These are phyloP conservation scores for Geotrichum ghanense DNA, from an alignment of 805 yeast species.

Conservation along the genomic window DNA sequence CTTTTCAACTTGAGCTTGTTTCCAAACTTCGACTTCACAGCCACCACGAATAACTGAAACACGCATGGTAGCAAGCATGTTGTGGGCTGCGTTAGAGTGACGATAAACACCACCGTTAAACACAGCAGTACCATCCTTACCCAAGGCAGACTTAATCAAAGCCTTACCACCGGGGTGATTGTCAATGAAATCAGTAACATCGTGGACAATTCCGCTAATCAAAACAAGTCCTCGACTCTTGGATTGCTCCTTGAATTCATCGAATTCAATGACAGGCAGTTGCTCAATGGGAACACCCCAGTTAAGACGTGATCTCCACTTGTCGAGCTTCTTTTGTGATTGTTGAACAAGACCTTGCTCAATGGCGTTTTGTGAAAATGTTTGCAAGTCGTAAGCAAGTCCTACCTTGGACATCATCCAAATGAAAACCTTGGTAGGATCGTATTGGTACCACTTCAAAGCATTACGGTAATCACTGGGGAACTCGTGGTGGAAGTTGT, in stretches of 20 bases:
- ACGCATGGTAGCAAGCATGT: constrained; percentile 85
- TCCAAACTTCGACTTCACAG: constrained; percentile 75
- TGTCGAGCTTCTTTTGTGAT: constrained; percentile 69
- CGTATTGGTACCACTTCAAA: constrained; percentile 59
- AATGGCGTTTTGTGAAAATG: constrained; percentile 46
- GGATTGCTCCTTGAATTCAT: constrained; percentile 39
- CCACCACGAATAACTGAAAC: constrained; percentile 78
- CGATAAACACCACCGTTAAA: constrained; percentile 91
- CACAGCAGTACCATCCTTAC: constrained; percentile 89
- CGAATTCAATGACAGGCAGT: constrained; percentile 56
- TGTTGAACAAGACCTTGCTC: constrained; percentile 70
- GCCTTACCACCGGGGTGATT: constrained; percentile 93
- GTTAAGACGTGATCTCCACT: constrained; percentile 63
- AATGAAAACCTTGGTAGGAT: constrained; percentile 77
- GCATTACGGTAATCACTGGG: constrained; percentile 83
- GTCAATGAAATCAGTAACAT: constrained; percentile 79
- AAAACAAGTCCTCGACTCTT: constrained; percentile 57
- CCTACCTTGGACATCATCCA: constrained; percentile 41
- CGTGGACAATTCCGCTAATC: constrained; percentile 86
- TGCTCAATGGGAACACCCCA: constrained; percentile 94
- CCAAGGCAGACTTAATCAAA: constrained; percentile 67
- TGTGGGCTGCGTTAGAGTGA: constrained; percentile 89
- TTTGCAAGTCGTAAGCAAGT: constrained; percentile 45
- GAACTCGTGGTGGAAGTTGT: constrained; percentile 92
- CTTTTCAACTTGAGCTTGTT: constrained; percentile 54